Base-by-base conservation (phyloP, 2,329 filamentous ascomycete genomes). In the Pseudogymnoascus sp. region DNA sequence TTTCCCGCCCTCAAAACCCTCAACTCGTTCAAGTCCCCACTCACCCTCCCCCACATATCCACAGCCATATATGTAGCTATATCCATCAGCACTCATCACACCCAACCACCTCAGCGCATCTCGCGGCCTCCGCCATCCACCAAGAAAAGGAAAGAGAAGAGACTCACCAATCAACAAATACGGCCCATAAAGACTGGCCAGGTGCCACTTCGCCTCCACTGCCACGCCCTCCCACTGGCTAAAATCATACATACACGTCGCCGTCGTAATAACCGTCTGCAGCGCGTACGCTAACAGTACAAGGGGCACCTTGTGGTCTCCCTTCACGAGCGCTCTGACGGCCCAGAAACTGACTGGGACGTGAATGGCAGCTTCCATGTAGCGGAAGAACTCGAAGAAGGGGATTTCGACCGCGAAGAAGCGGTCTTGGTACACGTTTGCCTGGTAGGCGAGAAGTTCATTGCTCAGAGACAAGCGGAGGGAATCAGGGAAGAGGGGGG, bases 231-330 rank as follows among this genome's bases (percentile, higher is more conserved):
- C 70, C 83, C 86, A 89, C 65, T 76, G 77, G 72, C 81, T 74
- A 66, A 82, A 83, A 62, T 89, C 86, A 1, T 80, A 78, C 51
- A 89, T 77, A 68, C 86, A 89, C 0, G 83, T 83, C 42, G 83
- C 68, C 0, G 86, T 88, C 1, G 86, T 87, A 62, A 88, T 65
- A 36, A 79, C 82, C 0, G 84, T 82, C 68, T 87, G 79, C 8
- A 84, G 71, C 0, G 82, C 80, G 67, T 83, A 88, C 2, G 84
- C 73, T 1, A 89, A 78, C 0, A 89, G 75, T 59, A 85, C 80
- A 0, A 88, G 72, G 0, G 85, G 84, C 10, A 60, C 21, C 12
- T 29, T 27, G 2, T 21, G 15, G 5, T 7, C 6, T 10, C 8
- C 36, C 5, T 10, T 6, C 35, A 80, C 66, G 8, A 88, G 72